These are phyloP conservation scores for Hortaea sp. DNA, from an alignment of 2,329 filamentous ascomycete species.

Conservation along the genomic window DNA sequence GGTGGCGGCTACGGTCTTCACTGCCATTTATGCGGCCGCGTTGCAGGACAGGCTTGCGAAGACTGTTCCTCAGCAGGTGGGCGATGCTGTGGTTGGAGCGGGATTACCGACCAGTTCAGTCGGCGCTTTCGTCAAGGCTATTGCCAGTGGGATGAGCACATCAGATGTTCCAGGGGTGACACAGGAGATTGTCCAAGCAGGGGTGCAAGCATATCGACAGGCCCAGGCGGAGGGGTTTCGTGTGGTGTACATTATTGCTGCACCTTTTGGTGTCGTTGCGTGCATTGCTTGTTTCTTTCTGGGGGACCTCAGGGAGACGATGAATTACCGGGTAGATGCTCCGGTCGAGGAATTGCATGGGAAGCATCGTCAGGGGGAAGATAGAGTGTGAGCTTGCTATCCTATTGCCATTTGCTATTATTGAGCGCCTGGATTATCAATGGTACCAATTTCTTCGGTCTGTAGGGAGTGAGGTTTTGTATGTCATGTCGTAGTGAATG, in stretches of 20 bases:
- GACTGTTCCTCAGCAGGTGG: conserved; percentile 28
- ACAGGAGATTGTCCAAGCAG: conserved; percentile 22
- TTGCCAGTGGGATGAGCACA: conserved; percentile 15
- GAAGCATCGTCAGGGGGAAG: no score
- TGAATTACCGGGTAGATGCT: conserved; percentile 9
- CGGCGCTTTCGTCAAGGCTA: conserved; percentile 25
- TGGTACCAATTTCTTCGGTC: no score
- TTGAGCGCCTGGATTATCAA: no score
- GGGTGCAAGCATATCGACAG: conserved; percentile 22
- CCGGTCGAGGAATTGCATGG: conserved; percentile 4
- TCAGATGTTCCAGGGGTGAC: conserved; percentile 25
- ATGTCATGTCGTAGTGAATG: no score
- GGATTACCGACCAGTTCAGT: conserved; percentile 27
- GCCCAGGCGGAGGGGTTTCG: conserved; percentile 32
- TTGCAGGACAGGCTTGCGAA: conserved; percentile 28
- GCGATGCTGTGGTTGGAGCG: conserved; percentile 26
- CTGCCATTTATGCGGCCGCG: conserved; percentile 33
- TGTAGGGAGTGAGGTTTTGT: no score
- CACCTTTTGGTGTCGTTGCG: conserved; percentile 9
- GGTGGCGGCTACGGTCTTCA: conserved; percentile 27
- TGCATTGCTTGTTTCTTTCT: conserved; percentile 8
- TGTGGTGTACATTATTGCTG: conserved; percentile 26
- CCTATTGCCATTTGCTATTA: no score
- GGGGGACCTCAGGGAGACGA: conserved; percentile 4
- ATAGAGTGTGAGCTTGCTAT: no score